Percentiles rank a stretch among this genome's conserved stretches.
Conservation (phyloP, 768 basidiomycete species). For the Agrocybe praecox region DNA sequence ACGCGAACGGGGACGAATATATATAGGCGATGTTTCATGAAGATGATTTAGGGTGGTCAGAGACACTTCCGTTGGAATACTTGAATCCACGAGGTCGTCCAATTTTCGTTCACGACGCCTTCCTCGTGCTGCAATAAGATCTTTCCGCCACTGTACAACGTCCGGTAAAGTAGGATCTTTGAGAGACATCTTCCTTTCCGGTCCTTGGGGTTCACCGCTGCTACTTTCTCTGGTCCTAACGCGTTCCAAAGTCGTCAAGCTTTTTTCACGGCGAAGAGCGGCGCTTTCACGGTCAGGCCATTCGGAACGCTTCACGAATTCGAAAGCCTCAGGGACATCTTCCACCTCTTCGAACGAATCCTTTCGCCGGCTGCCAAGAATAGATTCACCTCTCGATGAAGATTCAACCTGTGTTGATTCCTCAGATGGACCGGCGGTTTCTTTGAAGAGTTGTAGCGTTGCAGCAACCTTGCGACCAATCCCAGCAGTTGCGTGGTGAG, state of each 20-base stretch:
- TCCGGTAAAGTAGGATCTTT: constrained; percentile 50
- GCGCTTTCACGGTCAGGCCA: constrained; percentile 83
- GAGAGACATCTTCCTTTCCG: constrained; percentile 34
- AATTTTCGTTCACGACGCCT: constrained; percentile 58
- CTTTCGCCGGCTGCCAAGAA: constrained; percentile 26
- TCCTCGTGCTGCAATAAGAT: constrained; percentile 55
- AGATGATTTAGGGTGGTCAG: constrained; percentile 25
- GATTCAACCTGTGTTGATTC: constrained; percentile 31
- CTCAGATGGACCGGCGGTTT: constrained; percentile 51
- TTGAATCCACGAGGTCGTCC: constrained; percentile 38
- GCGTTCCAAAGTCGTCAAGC: constrained; percentile 60
- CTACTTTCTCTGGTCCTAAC: constrained; percentile 52
- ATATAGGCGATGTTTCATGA: constrained; percentile 40
- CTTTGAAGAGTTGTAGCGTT: constrained; percentile 80
- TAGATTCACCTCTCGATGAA: constrained; percentile 29
- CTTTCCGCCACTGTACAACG: constrained; percentile 60
- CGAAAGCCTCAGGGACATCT: constrained; percentile 69
- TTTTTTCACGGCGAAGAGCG: constrained; percentile 69
- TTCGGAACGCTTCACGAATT: constrained; percentile 83
- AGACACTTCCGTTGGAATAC: constrained; percentile 31
- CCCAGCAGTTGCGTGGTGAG: constrained; percentile 38
- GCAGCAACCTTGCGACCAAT: constrained; percentile 86
- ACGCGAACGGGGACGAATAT: constrained; percentile 42
- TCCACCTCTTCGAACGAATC: constrained; percentile 45
- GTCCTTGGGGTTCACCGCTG: constrained; percentile 27